Conservation (phyloP, 495 filamentous ascomycete species). For the Tuber indicum region DNA sequence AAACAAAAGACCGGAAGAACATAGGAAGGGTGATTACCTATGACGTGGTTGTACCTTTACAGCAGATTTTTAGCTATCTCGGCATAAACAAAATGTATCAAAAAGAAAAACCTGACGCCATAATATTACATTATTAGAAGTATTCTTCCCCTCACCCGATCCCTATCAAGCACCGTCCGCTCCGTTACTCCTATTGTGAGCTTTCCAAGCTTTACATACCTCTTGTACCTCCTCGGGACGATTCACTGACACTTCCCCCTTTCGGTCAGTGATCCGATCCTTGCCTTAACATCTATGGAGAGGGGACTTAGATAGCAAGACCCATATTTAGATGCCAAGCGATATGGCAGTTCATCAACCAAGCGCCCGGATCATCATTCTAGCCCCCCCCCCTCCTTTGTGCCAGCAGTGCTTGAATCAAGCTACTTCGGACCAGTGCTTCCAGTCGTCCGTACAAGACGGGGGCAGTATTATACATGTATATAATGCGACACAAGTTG, state of each 20-base stretch:
- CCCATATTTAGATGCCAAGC: slow-evolving; percentile 46
- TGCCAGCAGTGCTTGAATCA: too few species aligned
- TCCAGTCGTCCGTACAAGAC: too few species aligned
- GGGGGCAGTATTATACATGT: too few species aligned
- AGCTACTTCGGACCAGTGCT: too few species aligned
- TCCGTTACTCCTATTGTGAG: neutral
- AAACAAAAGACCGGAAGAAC: neutral
- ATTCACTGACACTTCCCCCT: neutral
- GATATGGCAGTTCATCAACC: slow-evolving; percentile 53
- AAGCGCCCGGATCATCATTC: slow-evolving; percentile 50
- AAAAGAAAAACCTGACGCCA: neutral
- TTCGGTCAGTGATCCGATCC: neutral
- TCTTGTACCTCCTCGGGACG: neutral
- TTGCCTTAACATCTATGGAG: neutral
- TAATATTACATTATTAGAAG: too few species aligned
- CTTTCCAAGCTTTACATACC: neutral
- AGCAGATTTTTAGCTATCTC: neutral
- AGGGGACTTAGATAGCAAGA: neutral
- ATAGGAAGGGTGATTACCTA: neutral
- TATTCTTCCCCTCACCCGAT: neutral
- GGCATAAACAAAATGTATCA: neutral
- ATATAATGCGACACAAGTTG: too few species aligned
- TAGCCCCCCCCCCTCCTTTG: slow-evolving; percentile 9
- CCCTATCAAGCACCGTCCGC: neutral
- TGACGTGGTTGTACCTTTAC: neutral